Percentiles rank a stretch among this genome's conserved stretches.
These are phyloP conservation scores for Breviolum minutum DNA, from an alignment of 73 alveolate genomes.

Conservation along the genomic window DNA sequence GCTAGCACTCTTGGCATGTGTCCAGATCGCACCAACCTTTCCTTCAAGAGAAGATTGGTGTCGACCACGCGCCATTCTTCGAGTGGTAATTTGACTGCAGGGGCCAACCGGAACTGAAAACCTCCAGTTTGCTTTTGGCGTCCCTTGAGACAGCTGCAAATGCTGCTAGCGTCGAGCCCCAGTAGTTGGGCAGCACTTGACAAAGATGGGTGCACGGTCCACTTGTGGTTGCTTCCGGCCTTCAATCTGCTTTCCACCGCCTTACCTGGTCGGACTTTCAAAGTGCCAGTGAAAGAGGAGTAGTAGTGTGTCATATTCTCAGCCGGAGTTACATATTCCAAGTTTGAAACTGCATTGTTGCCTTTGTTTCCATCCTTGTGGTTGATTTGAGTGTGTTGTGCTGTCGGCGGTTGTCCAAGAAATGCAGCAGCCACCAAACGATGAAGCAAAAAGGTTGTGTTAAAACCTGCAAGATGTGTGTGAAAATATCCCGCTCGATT, in stretches of 20 bases:
- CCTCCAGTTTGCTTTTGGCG: background rate
- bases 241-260: background rate
- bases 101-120: background rate
- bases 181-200: background rate
- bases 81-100: background rate
- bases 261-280: background rate
- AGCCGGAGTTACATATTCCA: background rate
- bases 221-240: background rate
- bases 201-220: background rate
- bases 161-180: background rate
- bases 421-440: background rate
- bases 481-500: background rate
- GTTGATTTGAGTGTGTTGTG: background rate
- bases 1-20: no score
- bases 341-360: background rate
- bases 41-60: no score
- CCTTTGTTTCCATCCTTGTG: background rate
- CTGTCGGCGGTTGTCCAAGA: background rate
- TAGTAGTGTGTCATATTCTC: background rate
- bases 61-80: background rate
- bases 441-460: background rate
- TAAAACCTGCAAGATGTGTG: no score
- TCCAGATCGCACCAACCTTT: no score
- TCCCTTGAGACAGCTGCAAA: background rate
- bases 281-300: background rate